These are phyloP conservation scores for Berberis thunbergii DNA, from an alignment of 164 flowering plant species.

Conservation along the genomic window DNA sequence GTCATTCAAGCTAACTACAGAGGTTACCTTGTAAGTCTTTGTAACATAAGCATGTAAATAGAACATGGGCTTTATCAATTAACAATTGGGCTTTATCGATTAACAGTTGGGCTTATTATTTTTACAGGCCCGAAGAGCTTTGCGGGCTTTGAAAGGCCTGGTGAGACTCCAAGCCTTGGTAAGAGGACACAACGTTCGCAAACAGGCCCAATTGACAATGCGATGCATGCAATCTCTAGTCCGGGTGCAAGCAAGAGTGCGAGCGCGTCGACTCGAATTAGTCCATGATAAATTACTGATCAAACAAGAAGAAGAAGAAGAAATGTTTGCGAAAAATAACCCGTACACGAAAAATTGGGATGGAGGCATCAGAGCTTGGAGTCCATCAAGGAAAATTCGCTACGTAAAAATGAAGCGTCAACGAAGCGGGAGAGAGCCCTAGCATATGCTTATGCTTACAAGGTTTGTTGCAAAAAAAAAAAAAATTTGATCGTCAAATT, in stretches of 20 bases:
- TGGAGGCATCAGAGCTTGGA: slow-evolving; percentile 30
- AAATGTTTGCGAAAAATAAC: background rate
- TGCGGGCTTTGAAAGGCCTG: slow-evolving; percentile 84
- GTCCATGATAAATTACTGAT: slow-evolving; percentile 36
- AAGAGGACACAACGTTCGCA: slow-evolving; percentile 86
- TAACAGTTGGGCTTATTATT: background rate
- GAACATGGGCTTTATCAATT: background rate
- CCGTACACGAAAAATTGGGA: slow-evolving; percentile 21
- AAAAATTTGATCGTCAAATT: no score
- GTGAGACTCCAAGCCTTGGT: slow-evolving; percentile 95
- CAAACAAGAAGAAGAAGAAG: slow-evolving; percentile 14
- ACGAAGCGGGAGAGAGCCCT: slow-evolving; percentile 72
- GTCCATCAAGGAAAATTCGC: slow-evolving; percentile 26
- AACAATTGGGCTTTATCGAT: background rate
- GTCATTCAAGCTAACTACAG: slow-evolving; percentile 72
- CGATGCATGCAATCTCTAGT: slow-evolving; percentile 95
- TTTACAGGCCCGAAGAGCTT: slow-evolving; percentile 73
- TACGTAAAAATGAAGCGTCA: slow-evolving; percentile 44
- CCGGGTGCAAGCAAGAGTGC: slow-evolving; percentile 78
- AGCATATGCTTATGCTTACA: slow-evolving; percentile 68
- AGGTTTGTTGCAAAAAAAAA: slow-evolving; percentile 31
- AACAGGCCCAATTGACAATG: slow-evolving; percentile 98
- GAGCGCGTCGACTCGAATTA: slow-evolving; percentile 61
- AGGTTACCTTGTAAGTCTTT: slow-evolving; percentile 67
- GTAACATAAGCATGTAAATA: no score